phyloP scores from a whole-genome alignment of 2,329 filamentous ascomycete genomes.

The Dryadomyces sulphureus region DNA sequence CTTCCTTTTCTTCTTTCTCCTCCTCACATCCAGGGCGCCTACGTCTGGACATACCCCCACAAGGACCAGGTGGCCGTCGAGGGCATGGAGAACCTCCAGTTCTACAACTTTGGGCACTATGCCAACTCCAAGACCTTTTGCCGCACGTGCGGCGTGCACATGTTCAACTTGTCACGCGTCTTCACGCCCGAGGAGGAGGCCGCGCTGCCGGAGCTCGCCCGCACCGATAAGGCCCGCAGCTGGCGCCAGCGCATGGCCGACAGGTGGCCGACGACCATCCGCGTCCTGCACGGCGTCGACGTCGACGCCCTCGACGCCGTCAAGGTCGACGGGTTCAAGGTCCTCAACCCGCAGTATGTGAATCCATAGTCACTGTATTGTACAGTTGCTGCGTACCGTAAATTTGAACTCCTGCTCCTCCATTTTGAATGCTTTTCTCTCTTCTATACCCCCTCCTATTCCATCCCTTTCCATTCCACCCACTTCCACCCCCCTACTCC shows the following conservation, averaged over 20 bases:
- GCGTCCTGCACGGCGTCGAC: slow-evolving; percentile 24
- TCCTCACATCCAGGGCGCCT: slow-evolving; percentile 22
- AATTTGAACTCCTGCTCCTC: neutral
- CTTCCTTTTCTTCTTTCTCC: neutral
- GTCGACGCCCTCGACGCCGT: slow-evolving; percentile 9
- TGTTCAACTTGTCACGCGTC: slow-evolving; percentile 19
- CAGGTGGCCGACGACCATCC: slow-evolving; percentile 22
- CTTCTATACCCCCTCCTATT: neutral
- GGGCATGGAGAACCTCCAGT: slow-evolving; percentile 24
- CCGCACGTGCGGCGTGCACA: slow-evolving; percentile 29
- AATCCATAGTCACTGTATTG: slow-evolving; percentile 27
- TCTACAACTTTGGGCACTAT: slow-evolving; percentile 21
- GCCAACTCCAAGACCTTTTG: slow-evolving; percentile 30
- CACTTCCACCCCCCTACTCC: neutral
- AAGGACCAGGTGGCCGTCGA: slow-evolving; percentile 24
- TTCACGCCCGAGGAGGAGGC: slow-evolving; percentile 22
- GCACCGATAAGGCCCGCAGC: neutral
- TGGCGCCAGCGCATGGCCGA: slow-evolving; percentile 10
- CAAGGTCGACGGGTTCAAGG: slow-evolving; percentile 15
- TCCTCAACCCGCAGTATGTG: slow-evolving; percentile 20
- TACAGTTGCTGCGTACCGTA: no score
- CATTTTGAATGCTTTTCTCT: neutral
- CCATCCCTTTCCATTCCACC: neutral
- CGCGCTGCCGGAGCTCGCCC: slow-evolving; percentile 15
- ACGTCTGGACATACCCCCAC: slow-evolving; percentile 29